Conservation (phyloP, 768 basidiomycete genomes). For the Pleurotus citrinopileatus region DNA sequence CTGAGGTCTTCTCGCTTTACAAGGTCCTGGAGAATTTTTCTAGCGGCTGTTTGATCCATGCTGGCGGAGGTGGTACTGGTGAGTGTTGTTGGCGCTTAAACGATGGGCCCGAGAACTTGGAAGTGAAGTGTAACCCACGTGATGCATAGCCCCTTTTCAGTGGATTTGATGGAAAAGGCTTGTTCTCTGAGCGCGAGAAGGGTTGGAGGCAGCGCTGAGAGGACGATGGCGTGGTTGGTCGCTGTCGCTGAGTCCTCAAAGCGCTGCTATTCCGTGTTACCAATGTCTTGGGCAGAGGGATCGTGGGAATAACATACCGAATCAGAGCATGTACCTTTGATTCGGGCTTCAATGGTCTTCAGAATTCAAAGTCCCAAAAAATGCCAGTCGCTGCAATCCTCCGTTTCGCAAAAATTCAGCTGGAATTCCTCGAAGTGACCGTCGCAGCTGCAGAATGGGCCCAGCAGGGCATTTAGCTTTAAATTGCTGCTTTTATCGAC, state of each 20-base stretch:
- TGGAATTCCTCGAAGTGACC: no score
- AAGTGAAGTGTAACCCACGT: neutral
- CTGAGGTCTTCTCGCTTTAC: slow-evolving; percentile 65
- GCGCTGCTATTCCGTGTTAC: no score
- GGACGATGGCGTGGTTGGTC: no score
- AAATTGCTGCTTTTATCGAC: slow-evolving; percentile 17
- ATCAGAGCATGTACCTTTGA: neutral
- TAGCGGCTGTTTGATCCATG: slow-evolving; percentile 62
- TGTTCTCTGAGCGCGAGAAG: no score
- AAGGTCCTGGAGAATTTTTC: slow-evolving; percentile 72
- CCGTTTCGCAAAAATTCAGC: no score
- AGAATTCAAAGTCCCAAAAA: neutral
- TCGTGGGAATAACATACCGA: slow-evolving; percentile 3
- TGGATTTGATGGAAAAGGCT: no score
- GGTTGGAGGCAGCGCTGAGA: no score
- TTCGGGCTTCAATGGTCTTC: neutral
- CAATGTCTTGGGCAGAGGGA: neutral
- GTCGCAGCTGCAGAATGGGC: no score
- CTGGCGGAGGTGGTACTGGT: slow-evolving; percentile 2
- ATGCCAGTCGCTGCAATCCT: neutral
- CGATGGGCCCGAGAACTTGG: slow-evolving; percentile 3
- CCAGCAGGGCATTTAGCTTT: no score
- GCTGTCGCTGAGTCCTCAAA: no score
- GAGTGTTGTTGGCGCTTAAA: neutral
- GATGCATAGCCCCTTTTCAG: no score